Percentiles rank a stretch among this genome's conserved stretches.
These are phyloP conservation scores for Phaeophleospora eucalypticola DNA, from an alignment of 2,329 filamentous ascomycete species.

Conservation along the genomic window DNA sequence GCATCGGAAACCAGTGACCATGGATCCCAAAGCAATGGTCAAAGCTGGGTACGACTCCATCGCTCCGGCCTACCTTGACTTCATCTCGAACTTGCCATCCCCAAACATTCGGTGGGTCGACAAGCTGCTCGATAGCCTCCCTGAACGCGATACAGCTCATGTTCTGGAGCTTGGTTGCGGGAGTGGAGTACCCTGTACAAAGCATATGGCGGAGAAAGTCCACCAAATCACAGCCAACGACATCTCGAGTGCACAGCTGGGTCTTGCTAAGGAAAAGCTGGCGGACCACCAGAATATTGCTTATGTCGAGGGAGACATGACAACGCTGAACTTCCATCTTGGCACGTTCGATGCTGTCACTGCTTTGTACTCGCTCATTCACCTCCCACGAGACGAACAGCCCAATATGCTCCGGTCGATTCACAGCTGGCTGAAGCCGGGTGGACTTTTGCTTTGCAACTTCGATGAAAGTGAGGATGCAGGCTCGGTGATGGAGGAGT, in stretches of 20 bases:
- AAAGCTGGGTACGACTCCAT: conserved; percentile 6
- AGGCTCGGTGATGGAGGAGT: conserved; percentile 12
- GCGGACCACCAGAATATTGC: background rate
- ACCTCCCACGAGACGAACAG: conserved; percentile 17
- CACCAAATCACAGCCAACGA: conserved; percentile 17
- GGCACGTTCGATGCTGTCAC: conserved; percentile 11
- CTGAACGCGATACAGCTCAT: background rate
- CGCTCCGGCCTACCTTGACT: conserved; percentile 4
- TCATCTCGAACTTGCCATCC: conserved; percentile 2
- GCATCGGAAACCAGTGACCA: too few species aligned
- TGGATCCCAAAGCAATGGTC: conserved; percentile 4
- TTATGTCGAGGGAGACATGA: conserved; percentile 12
- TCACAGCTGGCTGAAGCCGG: conserved; percentile 13
- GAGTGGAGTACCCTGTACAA: conserved; percentile 32
- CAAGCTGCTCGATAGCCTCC: background rate
- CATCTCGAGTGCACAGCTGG: conserved; percentile 15
- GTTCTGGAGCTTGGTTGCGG: conserved; percentile 41
- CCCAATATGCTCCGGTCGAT: conserved; percentile 13
- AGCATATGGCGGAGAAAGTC: conserved; percentile 15
- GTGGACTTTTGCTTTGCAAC: conserved; percentile 14
- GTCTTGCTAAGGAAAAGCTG: conserved; percentile 7
- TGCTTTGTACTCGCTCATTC: conserved; percentile 18
- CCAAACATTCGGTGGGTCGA: conserved; percentile 4
- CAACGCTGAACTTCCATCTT: conserved; percentile 16
- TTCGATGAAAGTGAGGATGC: conserved; percentile 12